phyloP scores from a whole-genome alignment of 2,329 filamentous ascomycete species.

The Amesomyces nigricolor region DNA sequence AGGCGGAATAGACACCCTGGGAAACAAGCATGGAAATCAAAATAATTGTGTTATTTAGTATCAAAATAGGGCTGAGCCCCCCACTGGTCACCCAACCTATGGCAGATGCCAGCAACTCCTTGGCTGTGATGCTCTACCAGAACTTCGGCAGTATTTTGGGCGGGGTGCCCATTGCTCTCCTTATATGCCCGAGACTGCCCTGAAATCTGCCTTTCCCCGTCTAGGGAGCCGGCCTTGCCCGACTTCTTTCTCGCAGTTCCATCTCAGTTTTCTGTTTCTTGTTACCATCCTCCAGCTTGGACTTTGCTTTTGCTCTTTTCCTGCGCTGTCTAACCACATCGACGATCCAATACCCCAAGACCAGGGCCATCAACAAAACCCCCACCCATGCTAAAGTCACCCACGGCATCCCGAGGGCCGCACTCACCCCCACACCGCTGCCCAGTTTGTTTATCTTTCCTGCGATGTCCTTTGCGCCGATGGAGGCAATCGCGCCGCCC shows the following conservation, averaged over 20 bases:
- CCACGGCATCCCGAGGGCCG: slow-evolving; percentile 12
- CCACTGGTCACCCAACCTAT: too few relatives aligned
- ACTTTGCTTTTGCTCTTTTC: neutral
- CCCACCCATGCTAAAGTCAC: slow-evolving; percentile 14
- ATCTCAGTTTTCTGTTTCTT: neutral
- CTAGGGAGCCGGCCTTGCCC: neutral
- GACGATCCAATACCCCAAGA: slow-evolving; percentile 16
- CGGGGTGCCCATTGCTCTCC: too few relatives aligned
- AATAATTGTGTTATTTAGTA: too few relatives aligned
- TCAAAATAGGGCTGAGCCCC: too few relatives aligned
- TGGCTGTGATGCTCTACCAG: too few relatives aligned
- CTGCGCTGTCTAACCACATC: neutral
- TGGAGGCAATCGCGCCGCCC: slow-evolving; percentile 9
- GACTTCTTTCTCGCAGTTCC: neutral
- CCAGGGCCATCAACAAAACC: slow-evolving; percentile 14
- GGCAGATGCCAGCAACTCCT: too few relatives aligned
- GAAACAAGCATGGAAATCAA: too few relatives aligned
- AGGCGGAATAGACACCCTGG: too few relatives aligned
- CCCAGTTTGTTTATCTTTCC: slow-evolving; percentile 13
- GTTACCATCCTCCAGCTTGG: neutral
- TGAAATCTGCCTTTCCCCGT: too few relatives aligned
- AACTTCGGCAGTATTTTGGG: too few relatives aligned
- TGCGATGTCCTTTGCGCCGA: slow-evolving; percentile 9
- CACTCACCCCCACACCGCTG: slow-evolving; percentile 11
- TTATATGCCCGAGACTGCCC: too few relatives aligned